These are phyloP conservation scores for Torulaspora quercuum DNA, from an alignment of 805 yeast species.

Conservation along the genomic window DNA sequence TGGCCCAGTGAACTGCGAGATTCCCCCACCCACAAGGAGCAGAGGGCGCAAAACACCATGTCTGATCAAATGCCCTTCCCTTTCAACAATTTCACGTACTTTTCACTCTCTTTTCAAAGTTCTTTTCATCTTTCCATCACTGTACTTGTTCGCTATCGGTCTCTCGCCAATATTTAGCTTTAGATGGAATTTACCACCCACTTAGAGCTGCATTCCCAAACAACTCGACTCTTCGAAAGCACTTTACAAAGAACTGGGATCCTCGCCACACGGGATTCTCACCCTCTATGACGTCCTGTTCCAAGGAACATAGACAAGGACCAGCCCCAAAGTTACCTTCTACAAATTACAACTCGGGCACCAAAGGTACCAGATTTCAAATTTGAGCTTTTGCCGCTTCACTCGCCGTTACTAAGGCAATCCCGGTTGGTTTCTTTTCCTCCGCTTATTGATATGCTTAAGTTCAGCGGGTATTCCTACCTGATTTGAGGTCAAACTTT, in stretches of 20 bases:
- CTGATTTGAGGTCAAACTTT: conserved; percentile 40
- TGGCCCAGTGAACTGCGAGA: conserved; percentile 36
- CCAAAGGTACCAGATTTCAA: conserved; percentile 41
- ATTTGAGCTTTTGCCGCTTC: conserved; percentile 41
- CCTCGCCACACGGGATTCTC: conserved; percentile 41
- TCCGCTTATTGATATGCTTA: conserved; percentile 46
- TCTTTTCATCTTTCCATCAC: conserved; percentile 46
- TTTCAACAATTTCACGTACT: conserved; percentile 44
- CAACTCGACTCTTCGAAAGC: conserved; percentile 29
- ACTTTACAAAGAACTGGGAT: conserved; percentile 33
- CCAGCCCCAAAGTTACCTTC: conserved; percentile 35
- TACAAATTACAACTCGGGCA: conserved; percentile 42
- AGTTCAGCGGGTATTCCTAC: conserved; percentile 44
- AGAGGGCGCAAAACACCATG: conserved; percentile 32
- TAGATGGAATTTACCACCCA: conserved; percentile 39
- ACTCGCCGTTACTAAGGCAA: conserved; percentile 45
- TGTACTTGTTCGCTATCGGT: conserved; percentile 47
- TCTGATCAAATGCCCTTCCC: conserved; percentile 44
- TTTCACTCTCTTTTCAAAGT: conserved; percentile 45
- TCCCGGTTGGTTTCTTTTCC: conserved; percentile 46
- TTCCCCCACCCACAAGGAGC: conserved; percentile 33
- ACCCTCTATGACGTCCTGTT: conserved; percentile 43
- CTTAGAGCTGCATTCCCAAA: conserved; percentile 43
- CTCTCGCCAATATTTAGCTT: conserved; percentile 47
- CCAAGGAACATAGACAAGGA: conserved; percentile 39